Conservation (phyloP, 2,329 filamentous ascomycete species). For the Laburnicola sp. region DNA sequence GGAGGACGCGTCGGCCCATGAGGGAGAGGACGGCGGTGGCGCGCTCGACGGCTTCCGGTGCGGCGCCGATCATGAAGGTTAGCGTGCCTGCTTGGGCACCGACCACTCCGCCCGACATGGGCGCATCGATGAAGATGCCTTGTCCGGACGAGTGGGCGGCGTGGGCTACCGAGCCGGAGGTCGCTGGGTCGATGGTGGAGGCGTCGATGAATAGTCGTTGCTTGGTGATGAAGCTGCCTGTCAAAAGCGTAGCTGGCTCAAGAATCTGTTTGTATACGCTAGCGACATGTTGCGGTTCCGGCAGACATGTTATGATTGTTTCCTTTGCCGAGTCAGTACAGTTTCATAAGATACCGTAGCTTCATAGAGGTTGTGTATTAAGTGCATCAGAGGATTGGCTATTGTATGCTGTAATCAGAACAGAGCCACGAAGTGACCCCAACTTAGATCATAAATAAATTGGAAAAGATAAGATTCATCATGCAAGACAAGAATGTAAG, state of each 20-base stretch:
- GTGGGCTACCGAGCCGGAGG: conserved; percentile 76
- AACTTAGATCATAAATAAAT: conserved; percentile 72
- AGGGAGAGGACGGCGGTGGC: conserved; percentile 70
- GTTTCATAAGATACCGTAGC: conserved; percentile 1
- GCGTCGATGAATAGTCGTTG: conserved; percentile 89
- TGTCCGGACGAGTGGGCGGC: conserved; percentile 67
- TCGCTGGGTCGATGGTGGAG: conserved; percentile 91
- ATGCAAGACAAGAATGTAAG: conserved; percentile 31
- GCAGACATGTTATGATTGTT: conserved; percentile 83
- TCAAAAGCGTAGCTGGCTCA: conserved; percentile 57
- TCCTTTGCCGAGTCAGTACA: conserved; percentile 59
- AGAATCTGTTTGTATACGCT: conserved; percentile 79
- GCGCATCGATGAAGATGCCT: conserved; percentile 86
- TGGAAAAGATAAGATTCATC: conserved; percentile 55
- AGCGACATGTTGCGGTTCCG: conserved; percentile 85
- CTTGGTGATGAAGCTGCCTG: conserved; percentile 52
- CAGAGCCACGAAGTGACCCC: conserved; percentile 59
- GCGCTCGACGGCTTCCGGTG: conserved; percentile 62
- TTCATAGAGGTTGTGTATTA: conserved; percentile 13
- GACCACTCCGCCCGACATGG: conserved; percentile 95
- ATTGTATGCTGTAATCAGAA: conserved; percentile 65
- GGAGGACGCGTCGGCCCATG: conserved; percentile 86
- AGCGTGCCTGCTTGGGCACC: conserved; percentile 84
- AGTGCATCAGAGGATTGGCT: conserved; percentile 73
- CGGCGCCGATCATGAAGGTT: conserved; percentile 91